Base-by-base conservation (phyloP, 2,329 filamentous ascomycete genomes). In the Talaromyces amestolkiae region DNA sequence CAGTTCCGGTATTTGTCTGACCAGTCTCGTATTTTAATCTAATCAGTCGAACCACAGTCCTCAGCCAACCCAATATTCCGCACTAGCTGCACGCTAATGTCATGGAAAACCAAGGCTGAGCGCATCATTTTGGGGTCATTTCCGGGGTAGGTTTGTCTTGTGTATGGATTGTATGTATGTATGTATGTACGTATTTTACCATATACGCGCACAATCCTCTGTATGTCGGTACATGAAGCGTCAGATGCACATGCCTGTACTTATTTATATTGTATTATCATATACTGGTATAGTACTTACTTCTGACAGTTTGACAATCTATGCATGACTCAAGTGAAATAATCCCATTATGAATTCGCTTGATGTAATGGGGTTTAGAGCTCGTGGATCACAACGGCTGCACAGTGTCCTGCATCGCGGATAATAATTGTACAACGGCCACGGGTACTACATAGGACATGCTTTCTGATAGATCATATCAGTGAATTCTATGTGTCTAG, bases 41-140 rank as follows among this genome's bases (percentile, higher is more conserved):
- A 15, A 22, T 37, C 31, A 19, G 17, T 17, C 51, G 10, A 54
- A 54, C n/a, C 31, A 56, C 24, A 17, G 43, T 41, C 53, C 22
- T 22, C 33, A 19, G n/a, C 53, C 33, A 58, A 22, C 33, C 37
- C 7, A 22, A 19, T 7, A 24, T 22, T 22, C 53, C n/a, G 7
- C n/a, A 37, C 53, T 56, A 56, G 19, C 33, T 37, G 53, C 53
- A 37, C 53, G 53, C 53, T 37, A 56, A 39, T 22, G 33, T 56
- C 19, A 24, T 37, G 2, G n/a, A 37, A 58, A 58, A 41, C 56
- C 56, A 58, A 41, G 56, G 54, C 17, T 43, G 15, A 43, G 27
- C 13, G 27, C 37, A 45, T 59, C 56, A 59, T 45, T 39, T 59
- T 59, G 56, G 56, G 56, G 56, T 59, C 33, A 45, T 41, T 59